Percentiles rank a stretch among this genome's conserved stretches.
phyloP scores from a whole-genome alignment of 306 rosid species.

The Acacia confusa region DNA sequence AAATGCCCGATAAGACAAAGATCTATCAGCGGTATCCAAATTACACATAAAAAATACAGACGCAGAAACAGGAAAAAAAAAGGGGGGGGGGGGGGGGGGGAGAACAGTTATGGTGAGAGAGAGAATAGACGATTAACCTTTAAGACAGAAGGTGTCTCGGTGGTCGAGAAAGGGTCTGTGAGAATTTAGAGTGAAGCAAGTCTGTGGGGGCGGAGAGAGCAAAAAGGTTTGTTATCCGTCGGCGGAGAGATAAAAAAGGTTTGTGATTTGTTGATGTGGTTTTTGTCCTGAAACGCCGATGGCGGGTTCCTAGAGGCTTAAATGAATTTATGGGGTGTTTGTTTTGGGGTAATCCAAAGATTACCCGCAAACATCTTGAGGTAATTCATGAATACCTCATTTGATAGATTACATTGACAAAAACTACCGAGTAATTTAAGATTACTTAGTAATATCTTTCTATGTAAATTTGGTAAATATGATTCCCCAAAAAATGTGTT shows the following conservation, averaged over 20 bases:
- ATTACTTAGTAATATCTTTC: too few relatives aligned
- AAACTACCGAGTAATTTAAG: too few relatives aligned
- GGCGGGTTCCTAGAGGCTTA: conserved; percentile 23
- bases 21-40: conserved; percentile 34
- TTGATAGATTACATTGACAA: too few relatives aligned
- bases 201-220: neutral
- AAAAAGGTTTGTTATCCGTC: neutral
- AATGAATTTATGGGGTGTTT: conserved; percentile 27
- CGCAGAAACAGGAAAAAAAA: neutral
- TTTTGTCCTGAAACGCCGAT: neutral
- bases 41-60: neutral
- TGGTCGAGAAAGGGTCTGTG: conserved; percentile 11
- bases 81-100: too few relatives aligned
- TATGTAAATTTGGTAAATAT: too few relatives aligned
- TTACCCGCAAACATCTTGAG: too few relatives aligned
- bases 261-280: conserved; percentile 4
- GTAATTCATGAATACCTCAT: too few relatives aligned
- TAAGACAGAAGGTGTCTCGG: conserved; percentile 18
- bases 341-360: too few relatives aligned
- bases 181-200: conserved; percentile 22
- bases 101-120: neutral
- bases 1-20: conserved; percentile 30
- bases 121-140: conserved; percentile 28
- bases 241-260: neutral
- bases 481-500: too few relatives aligned